phyloP scores from a whole-genome alignment of 805 yeast genomes.

The Metschnikowia gruessii region DNA sequence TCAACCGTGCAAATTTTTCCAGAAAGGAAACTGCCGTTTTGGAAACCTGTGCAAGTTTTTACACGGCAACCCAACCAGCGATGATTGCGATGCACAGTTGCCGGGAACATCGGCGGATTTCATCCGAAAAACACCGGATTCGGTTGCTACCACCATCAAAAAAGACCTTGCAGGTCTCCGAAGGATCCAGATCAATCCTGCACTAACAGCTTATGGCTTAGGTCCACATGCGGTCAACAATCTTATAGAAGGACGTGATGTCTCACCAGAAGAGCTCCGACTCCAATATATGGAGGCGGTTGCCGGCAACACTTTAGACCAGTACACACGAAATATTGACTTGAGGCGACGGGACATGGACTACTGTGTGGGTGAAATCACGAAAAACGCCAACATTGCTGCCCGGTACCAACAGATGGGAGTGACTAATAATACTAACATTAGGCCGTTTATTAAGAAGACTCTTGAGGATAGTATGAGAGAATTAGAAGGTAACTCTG shows the following conservation, averaged over 20 bases:
- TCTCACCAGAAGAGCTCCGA: slow-evolving; percentile 53
- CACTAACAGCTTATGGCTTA: slow-evolving; percentile 48
- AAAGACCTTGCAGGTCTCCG: slow-evolving; percentile 24
- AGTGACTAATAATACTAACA: slow-evolving; percentile 2
- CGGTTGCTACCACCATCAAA: slow-evolving; percentile 20
- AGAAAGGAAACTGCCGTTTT: slow-evolving; percentile 27
- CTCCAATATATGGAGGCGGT: slow-evolving; percentile 45
- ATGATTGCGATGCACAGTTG: slow-evolving; percentile 3
- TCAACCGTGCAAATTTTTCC: slow-evolving; percentile 25
- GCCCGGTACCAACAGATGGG: slow-evolving; percentile 52
- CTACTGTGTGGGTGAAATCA: slow-evolving; percentile 29
- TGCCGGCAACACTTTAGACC: slow-evolving; percentile 32
- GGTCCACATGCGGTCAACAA: slow-evolving; percentile 47
- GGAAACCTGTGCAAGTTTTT: slow-evolving; percentile 29
- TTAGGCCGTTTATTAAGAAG: slow-evolving; percentile 30
- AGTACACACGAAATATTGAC: slow-evolving; percentile 39
- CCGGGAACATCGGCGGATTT: slow-evolving; percentile 11
- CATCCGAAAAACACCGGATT: slow-evolving; percentile 9
- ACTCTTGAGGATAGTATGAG: slow-evolving; percentile 30
- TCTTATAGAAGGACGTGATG: slow-evolving; percentile 50
- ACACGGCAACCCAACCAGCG: slow-evolving; percentile 17
- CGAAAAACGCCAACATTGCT: slow-evolving; percentile 45
- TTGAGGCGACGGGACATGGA: slow-evolving; percentile 24
- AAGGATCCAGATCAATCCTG: slow-evolving; percentile 29
- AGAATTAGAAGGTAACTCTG: slow-evolving; percentile 10